A percentile compares a stretch with the other conserved stretches of the same genome.
These are phyloP conservation scores for Naganishia liquefaciens DNA, from an alignment of 1,284 basidiomycete species.

Conservation along the genomic window DNA sequence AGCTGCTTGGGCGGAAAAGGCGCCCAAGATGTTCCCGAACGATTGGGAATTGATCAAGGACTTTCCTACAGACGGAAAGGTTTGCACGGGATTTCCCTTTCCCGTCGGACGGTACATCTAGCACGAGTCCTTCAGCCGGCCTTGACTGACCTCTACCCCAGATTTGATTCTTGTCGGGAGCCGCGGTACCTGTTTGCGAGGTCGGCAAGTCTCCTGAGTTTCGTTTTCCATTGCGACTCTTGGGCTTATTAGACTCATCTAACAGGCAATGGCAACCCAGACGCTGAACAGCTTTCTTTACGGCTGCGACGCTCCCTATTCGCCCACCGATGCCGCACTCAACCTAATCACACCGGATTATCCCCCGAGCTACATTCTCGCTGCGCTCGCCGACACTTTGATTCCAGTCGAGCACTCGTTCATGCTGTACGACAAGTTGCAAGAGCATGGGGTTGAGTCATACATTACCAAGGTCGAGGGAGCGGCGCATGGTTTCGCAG, in stretches of 20 bases:
- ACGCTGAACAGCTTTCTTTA: slow-evolving; percentile 26
- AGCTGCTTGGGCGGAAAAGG: not conserved
- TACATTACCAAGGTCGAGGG: slow-evolving; percentile 21
- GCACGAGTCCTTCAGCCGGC: not conserved
- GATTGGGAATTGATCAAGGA: slow-evolving; percentile 24
- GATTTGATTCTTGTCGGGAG: slow-evolving; percentile 8
- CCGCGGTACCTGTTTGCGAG: not conserved
- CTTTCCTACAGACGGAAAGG: slow-evolving; percentile 4
- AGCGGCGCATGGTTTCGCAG: slow-evolving; percentile 26
- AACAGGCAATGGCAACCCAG: slow-evolving; percentile 19
- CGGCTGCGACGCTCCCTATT: slow-evolving; percentile 19
- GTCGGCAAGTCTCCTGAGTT: not conserved
- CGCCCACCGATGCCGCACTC: slow-evolving; percentile 6
- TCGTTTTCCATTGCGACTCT: not conserved
- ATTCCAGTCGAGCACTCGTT: slow-evolving; percentile 29
- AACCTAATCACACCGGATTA: slow-evolving; percentile 23
- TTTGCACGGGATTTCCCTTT: slow-evolving; percentile 8
- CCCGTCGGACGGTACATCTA: slow-evolving; percentile 12
- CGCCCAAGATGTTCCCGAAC: slow-evolving; percentile 14
- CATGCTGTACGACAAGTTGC: slow-evolving; percentile 27
- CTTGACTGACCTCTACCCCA: not conserved
- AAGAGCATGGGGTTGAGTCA: slow-evolving; percentile 27
- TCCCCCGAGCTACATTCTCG: slow-evolving; percentile 32
- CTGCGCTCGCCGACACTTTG: slow-evolving; percentile 32
- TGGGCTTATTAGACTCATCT: not conserved